Evolutionary conservation across 495 filamentous ascomycete genomes (phyloP).

Genomic region (Pyrenopolyporus hunteri): DNA sequence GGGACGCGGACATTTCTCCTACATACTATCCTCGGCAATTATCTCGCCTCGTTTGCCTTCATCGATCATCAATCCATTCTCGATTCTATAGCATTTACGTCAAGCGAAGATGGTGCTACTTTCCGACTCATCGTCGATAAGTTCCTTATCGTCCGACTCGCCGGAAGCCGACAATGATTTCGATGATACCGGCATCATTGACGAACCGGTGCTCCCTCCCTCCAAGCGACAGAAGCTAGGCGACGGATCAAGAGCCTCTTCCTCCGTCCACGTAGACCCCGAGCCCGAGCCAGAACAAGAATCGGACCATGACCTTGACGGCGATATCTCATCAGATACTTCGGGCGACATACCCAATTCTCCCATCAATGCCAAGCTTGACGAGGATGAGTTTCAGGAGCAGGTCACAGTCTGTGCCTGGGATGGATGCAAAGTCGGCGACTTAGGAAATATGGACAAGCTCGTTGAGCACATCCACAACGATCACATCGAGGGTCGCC

Average conservation of each 20-base stretch:
- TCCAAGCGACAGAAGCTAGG: constrained; percentile 57
- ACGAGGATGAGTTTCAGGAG: constrained; percentile 84
- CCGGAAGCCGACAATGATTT: constrained; percentile 58
- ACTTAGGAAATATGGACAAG: constrained; percentile 90
- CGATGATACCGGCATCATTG: constrained; percentile 48
- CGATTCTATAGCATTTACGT: background rate
- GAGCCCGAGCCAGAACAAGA: constrained; percentile 52
- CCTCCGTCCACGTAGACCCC: constrained; percentile 51
- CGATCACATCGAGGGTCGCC: constrained; percentile 82
- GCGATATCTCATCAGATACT: constrained; percentile 83
- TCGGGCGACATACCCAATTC: constrained; percentile 81
- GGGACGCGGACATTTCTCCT: background rate
- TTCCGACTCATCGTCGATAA: constrained; percentile 43
- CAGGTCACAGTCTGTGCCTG: constrained; percentile 90
- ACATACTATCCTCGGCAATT: too few species aligned
- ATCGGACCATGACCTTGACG: constrained; percentile 46
- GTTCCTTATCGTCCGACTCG: constrained; percentile 50
- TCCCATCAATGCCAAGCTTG: constrained; percentile 64
- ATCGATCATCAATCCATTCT: too few species aligned
- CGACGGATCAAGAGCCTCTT: constrained; percentile 52
- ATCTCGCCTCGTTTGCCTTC: background rate
- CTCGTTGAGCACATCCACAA: constrained; percentile 93
- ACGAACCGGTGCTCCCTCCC: constrained; percentile 48
- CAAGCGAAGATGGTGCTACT: constrained; percentile 35
- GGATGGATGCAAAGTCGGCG: constrained; percentile 81